These are phyloP conservation scores for Chlorella sp. DNA, from an alignment of 139 green algal species.

Conservation along the genomic window DNA sequence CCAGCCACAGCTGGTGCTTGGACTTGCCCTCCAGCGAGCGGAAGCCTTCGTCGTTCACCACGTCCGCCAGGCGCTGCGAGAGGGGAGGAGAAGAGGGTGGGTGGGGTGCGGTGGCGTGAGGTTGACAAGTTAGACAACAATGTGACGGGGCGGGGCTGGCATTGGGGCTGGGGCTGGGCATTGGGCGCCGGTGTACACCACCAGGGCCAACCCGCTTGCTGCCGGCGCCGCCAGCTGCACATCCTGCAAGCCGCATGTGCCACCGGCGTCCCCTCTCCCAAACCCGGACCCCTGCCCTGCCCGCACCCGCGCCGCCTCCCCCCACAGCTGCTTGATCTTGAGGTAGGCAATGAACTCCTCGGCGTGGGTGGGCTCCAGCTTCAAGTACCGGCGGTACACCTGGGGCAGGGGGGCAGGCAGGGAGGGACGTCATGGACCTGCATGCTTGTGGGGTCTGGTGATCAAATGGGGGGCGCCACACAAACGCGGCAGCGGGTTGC, in stretches of 20 bases:
- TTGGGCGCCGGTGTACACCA: too few species aligned
- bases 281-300: too few species aligned
- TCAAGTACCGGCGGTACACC: slow-evolving; percentile 97
- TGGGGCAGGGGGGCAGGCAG: neutral
- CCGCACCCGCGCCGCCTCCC: slow-evolving; percentile 75
- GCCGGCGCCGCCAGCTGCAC: too few species aligned
- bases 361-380: slow-evolving; percentile 92
- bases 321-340: slow-evolving; percentile 74
- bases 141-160: too few species aligned
- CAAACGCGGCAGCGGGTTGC: too few species aligned
- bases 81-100: neutral
- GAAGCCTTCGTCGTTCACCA: slow-evolving; percentile 94
- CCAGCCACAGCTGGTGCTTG: slow-evolving; percentile 97
- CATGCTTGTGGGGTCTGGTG: too few species aligned
- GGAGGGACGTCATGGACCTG: too few species aligned
- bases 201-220: too few species aligned
- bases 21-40: slow-evolving; percentile 90
- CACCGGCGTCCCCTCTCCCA: too few species aligned
- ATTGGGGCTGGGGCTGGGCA: neutral
- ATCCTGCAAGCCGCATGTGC: too few species aligned
- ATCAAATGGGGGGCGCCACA: too few species aligned
- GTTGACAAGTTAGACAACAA: too few species aligned
- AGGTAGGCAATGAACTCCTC: slow-evolving; percentile 98
- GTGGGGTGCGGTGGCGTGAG: neutral
- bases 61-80: slow-evolving; percentile 65